Base-by-base conservation (phyloP, 805 yeast genomes). In the Candida ortonii region DNA sequence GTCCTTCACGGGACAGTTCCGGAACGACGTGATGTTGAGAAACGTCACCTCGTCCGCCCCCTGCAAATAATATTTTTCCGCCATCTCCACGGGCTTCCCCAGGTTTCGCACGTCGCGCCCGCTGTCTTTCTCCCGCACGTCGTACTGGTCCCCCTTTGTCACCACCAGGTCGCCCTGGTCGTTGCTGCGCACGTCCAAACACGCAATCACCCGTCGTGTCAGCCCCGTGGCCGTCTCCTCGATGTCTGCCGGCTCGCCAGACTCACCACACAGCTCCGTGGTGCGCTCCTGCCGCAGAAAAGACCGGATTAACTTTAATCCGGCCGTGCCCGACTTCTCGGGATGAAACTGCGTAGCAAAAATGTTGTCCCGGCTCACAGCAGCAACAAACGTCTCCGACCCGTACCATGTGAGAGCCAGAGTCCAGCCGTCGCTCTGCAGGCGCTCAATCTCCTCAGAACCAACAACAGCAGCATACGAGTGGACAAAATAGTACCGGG, bases 321-420 rank as follows among this genome's bases (percentile, higher is more conserved):
- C 99, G 4, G 96, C 95, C 15, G 67, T 55, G 9, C 98, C 98
- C 3, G 96, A 86, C 60, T 93, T 93, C 57, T 93, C 99, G n/a
- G 99, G 99, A 62, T 93, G 99, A 61, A 93, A 93, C 60, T 93
- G 99, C 1, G 97, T 93, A 26, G 97, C 96, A 62, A 93, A 85
- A 8, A 90, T 67, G 44, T 87, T 89, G 39, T 71, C 86, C 52
- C 72, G 81, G 19, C 79, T 57, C 30, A 89, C 58, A 1, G 97
- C 93, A 11, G 97, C 94, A 41, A 93, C 66, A 50, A 89, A 93
- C 32, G 62, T 69, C 61, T 93, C 89, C 17, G 76, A 57, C 1
- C 94, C 95, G 59, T 93, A 93, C 35, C 62, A 67, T 1, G 93
- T 75, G 28, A 73, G 61, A 1, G 88, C 87, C 35, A 84, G 68